Evolutionary conservation across 2,329 filamentous ascomycete genomes (phyloP), one percentile per base, ranked within the genome.

Genomic region (Podosphaera xanthii): DNA sequence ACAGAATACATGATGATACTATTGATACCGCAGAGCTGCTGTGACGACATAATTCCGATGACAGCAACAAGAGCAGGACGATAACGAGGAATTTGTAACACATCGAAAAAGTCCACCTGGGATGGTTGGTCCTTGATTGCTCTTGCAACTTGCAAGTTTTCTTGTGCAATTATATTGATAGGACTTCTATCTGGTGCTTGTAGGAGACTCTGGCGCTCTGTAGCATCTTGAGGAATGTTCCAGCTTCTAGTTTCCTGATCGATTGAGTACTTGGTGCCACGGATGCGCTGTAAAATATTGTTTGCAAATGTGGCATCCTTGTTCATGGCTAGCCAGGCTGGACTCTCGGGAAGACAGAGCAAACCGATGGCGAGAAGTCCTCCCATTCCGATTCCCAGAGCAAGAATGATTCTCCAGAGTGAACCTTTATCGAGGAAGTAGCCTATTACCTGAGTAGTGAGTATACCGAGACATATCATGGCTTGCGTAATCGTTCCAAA

Each of bases 1-100:
- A 97, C 92, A 1, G 90, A 94, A 71, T 98, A 98, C 90, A 98
- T 96, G 72, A 97, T 86, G 68, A 97, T 91, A 60, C 86, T 91
- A 77, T 98, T 97, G 73, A 97, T 91, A 54, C 88, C 91, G 60
- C 86, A 91, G 44, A 96, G 76, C 70, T 98, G 92, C 70, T 97
- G 92, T 0, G 87, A 84, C 60, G 90, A 77, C 90, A 97, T 96
- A 64, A 94, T 83, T 0, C 87, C 89, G 10, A 94, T 78, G 2
- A 94, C 87, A 3, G 90, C 88, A 61, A 92, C 76, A 59, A 94
- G 83, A 58, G 85, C 85, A 0, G 81, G 83, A 2, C 83, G 79
- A 66, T 86, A 86, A 7, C 79, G 73, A 0, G 82, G 77, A 64
- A 91, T 80, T 33, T 73, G 76, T 46, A 88, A 70, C 8, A 90